Base-by-base conservation (phyloP, 2,329 filamentous ascomycete species). In the Thielaviopsis musarum region DNA sequence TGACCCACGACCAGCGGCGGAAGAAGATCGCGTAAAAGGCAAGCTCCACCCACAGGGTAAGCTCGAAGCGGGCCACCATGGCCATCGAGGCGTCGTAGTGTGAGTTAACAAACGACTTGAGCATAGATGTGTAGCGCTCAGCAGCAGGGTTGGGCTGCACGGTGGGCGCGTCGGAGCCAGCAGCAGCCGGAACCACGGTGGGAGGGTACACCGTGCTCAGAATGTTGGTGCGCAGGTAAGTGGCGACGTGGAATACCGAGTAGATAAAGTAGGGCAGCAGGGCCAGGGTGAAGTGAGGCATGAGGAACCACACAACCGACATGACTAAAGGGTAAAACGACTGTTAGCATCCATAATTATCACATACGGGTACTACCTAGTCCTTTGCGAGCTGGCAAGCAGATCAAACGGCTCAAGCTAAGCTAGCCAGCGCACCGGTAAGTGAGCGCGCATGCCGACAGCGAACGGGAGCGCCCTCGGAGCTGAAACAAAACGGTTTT, bases 81-180 rank as follows among this genome's bases (percentile, higher is more conserved):
- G 87, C 88, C 93, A 98, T 98, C 72, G 89, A 95, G 63, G 82
- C 75, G 71, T 98, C 93, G 70, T 98, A 98, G 81, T 97, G 96
- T 70, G 90, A 83, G 83, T 97, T 97, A 71, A 98, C 90, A 68
- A 98, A 98, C 67, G 79, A 80, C 66, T 90, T 90, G 71, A 98
- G 95, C 60, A 90, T 73, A 52, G 83, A 82, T 71, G 77, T 80
- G 65, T 73, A 73, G 34, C 72, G 70, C 62, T 69, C 71, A 34
- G 60, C 57, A 45, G 57, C 49, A 21, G 57, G 57, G 64, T 66
- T 65, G 56, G 66, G 62, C 63, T 79, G 78, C 38, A 76, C 75
- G 62, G 78, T 76, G 63, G 73, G 76, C 19, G 77, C 73, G 61
- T 82, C 78, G 58, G 78, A 73, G 57, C 77, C 75, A 51, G 79